Conservation (phyloP, 2,329 filamentous ascomycete genomes). For the Talaromyces sp. region DNA sequence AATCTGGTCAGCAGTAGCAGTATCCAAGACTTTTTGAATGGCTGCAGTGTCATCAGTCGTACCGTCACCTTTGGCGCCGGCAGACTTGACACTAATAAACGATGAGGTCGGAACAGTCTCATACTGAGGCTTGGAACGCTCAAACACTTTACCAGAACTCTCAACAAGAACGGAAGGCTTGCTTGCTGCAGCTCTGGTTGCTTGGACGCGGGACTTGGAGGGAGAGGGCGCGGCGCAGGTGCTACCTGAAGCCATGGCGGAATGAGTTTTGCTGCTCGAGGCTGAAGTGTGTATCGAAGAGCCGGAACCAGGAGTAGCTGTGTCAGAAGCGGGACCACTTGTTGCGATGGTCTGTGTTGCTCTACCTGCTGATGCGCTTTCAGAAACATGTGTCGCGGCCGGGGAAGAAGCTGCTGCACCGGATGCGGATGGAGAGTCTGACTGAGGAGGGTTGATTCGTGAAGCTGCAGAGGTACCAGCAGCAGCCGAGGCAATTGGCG, state of each 20-base stretch:
- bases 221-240: constrained; percentile 29
- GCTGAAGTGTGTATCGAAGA: background rate
- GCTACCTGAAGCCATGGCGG: constrained; percentile 6
- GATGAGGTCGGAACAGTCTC: constrained; percentile 58
- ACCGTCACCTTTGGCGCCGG: constrained; percentile 84
- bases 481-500: background rate
- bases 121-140: constrained; percentile 87
- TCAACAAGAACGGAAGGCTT: constrained; percentile 66
- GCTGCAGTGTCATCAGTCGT: constrained; percentile 78
- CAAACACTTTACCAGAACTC: constrained; percentile 64
- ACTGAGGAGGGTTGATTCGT: background rate
- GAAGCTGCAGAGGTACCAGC: background rate
- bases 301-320: background rate
- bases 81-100: constrained; percentile 77
- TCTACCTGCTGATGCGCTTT: background rate
- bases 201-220: constrained; percentile 52
- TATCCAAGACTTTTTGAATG: constrained; percentile 73
- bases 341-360: background rate
- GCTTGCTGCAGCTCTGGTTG: constrained; percentile 47
- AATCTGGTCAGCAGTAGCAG: constrained; percentile 54
- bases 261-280: background rate
- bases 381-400: background rate
- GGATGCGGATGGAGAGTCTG: background rate
- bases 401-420: background rate
- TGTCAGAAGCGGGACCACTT: background rate